Evolutionary conservation across 176 grass and related monocot genomes (phyloP).

Genomic region (Oryza australiensis): DNA sequence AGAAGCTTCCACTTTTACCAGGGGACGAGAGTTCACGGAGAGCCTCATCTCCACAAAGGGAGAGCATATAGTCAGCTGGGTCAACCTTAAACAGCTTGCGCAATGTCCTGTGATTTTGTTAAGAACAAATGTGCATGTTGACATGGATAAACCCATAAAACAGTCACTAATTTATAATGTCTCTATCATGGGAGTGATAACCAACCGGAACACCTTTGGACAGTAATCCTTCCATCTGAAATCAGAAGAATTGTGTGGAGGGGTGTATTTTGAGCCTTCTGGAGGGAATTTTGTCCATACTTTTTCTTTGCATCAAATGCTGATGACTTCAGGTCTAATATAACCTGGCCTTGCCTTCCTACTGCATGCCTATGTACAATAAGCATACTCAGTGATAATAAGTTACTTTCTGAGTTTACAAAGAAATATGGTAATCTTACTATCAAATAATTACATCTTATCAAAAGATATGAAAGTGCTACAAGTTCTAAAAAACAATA

Average conservation of each 20-base stretch:
- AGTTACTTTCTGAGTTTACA: conserved; percentile 11
- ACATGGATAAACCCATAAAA: conserved; percentile 12
- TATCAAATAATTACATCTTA: conserved; percentile 4
- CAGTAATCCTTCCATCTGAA: conserved; percentile 99
- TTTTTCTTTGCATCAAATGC: conserved; percentile 91
- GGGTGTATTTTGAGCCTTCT: conserved; percentile 84
- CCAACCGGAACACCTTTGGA: conserved; percentile 92
- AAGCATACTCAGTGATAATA: conserved; percentile 27
- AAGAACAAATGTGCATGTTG: conserved; percentile 34
- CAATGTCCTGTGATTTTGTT: conserved; percentile 56
- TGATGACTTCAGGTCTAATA: conserved; percentile 79
- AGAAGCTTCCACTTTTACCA: conserved; percentile 95
- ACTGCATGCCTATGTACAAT: conserved; percentile 75
- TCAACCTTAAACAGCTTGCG: conserved; percentile 93
- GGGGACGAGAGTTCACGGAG: conserved; percentile 88
- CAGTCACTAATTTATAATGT: conserved; percentile 26
- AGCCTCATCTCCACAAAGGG: conserved; percentile 84
- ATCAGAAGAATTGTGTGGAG: conserved; percentile 89
- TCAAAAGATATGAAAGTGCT: neutral
- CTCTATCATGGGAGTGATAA: conserved; percentile 34
- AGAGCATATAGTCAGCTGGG: conserved; percentile 91
- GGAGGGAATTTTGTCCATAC: conserved; percentile 99
- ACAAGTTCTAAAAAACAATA: neutral
- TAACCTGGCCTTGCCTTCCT: conserved; percentile 69
- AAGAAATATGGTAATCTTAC: conserved; percentile 14